Conservation (phyloP, 2,329 filamentous ascomycete species). For the Arthroderma sp. region DNA sequence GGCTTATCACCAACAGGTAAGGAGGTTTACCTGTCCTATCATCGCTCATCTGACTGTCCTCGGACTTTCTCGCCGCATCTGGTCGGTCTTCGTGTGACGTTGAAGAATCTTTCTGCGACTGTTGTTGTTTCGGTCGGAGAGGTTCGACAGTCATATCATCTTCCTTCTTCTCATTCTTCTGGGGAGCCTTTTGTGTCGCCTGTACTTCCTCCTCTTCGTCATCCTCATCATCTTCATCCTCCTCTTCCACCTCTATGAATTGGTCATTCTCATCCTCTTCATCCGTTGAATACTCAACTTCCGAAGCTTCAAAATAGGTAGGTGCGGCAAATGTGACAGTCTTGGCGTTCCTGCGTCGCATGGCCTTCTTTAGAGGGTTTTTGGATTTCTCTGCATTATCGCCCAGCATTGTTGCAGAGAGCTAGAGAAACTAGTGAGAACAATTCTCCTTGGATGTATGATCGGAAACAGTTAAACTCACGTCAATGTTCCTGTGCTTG, state of each 20-base stretch:
- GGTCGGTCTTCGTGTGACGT: constrained; percentile 3
- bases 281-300: constrained; percentile 70
- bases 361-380: constrained; percentile 69
- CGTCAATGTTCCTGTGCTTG: constrained; percentile 96
- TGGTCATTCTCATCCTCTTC: constrained; percentile 44
- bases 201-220: constrained; percentile 23
- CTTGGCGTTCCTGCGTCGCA: constrained; percentile 69
- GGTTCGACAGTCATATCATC: constrained; percentile 32
- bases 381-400: constrained; percentile 68
- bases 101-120: constrained; percentile 23
- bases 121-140: constrained; percentile 27
- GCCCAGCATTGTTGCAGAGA: constrained; percentile 58
- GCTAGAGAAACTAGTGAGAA: constrained; percentile 30
- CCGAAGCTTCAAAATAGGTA: constrained; percentile 77
- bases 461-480: constrained; percentile 35
- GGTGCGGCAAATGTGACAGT: constrained; percentile 75
- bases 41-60: background rate
- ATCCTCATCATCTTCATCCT: constrained; percentile 23
- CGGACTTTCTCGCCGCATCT: constrained; percentile 6
- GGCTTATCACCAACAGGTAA: background rate
- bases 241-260: constrained; percentile 35
- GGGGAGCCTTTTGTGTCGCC: constrained; percentile 15
- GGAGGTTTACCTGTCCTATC: background rate
- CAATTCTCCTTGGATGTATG: constrained; percentile 10
- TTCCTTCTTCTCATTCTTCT: constrained; percentile 18